These are phyloP conservation scores for Globisporangium okanoganense DNA, from an alignment of 352 stramenopile genomes.

Conservation along the genomic window DNA sequence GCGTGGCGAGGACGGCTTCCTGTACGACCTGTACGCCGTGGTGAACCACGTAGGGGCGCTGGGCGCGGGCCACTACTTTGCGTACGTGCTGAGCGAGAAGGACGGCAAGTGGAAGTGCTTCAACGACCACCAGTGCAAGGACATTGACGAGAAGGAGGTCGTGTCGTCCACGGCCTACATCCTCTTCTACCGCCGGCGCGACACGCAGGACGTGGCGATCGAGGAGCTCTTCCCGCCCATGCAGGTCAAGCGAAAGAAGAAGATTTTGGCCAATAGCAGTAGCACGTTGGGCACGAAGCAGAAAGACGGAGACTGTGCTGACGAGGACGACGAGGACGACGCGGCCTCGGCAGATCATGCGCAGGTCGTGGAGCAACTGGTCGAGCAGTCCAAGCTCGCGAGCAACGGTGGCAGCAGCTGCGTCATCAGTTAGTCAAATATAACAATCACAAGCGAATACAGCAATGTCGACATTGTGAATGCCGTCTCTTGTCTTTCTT, in stretches of 20 bases:
- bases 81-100: conserved; percentile 75
- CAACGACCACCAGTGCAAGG: conserved; percentile 93
- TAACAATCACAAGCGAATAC: conserved; percentile 1
- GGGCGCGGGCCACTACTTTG: conserved; percentile 95
- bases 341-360: conserved; percentile 47
- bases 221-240: conserved; percentile 76
- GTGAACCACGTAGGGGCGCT: conserved; percentile 97
- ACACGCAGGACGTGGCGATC: conserved; percentile 60
- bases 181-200: conserved; percentile 85
- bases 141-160: conserved; percentile 86
- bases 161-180: conserved; percentile 88
- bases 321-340: conserved; percentile 10
- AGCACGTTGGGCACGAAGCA: conserved; percentile 4
- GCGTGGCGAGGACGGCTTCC: conserved; percentile 44
- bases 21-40: conserved; percentile 97
- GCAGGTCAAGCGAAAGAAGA: conserved; percentile 24
- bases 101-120: conserved; percentile 97
- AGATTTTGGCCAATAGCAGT: conserved; percentile 8
- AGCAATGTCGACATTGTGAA: not conserved
- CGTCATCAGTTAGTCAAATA: conserved; percentile 42
- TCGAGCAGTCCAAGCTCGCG: conserved; percentile 61
- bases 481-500: too few species aligned
- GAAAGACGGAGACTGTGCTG: not conserved
- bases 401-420: conserved; percentile 42
- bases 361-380: conserved; percentile 55